Evolutionary conservation across 768 basidiomycete species (phyloP).

Genomic region (Psilocybe sp.): DNA sequence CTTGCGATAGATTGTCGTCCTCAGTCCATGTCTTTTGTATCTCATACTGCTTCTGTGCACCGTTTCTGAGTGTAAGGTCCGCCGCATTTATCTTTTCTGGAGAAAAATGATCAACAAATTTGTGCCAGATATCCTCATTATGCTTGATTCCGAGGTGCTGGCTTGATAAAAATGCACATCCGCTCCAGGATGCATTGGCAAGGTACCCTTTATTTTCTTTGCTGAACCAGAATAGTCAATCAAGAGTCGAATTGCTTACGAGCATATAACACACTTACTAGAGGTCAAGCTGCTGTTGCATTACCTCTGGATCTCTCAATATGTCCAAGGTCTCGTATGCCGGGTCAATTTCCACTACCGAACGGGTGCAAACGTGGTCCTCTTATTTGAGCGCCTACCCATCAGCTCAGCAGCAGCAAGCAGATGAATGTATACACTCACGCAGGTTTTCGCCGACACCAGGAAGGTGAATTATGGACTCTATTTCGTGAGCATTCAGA

Average conservation of each 20-base stretch:
- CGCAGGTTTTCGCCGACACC: conserved; percentile 4
- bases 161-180: not conserved
- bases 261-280: not conserved
- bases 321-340: not conserved
- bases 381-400: not conserved
- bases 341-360: not conserved
- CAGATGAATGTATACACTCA: not conserved
- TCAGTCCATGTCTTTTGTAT: not conserved
- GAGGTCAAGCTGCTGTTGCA: not conserved
- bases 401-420: too few species aligned
- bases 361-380: not conserved
- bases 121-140: not conserved
- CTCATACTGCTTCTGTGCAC: not conserved
- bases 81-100: not conserved
- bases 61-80: not conserved
- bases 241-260: too few species aligned
- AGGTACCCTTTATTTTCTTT: not conserved
- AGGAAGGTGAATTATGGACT: not conserved
- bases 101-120: not conserved
- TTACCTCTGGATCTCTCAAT: not conserved
- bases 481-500: not conserved
- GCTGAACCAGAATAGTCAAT: not conserved
- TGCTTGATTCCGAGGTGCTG: not conserved
- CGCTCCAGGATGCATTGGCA: not conserved
- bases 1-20: not conserved